Conservation (phyloP, 306 rosid species). For the Cicer arietinum region DNA sequence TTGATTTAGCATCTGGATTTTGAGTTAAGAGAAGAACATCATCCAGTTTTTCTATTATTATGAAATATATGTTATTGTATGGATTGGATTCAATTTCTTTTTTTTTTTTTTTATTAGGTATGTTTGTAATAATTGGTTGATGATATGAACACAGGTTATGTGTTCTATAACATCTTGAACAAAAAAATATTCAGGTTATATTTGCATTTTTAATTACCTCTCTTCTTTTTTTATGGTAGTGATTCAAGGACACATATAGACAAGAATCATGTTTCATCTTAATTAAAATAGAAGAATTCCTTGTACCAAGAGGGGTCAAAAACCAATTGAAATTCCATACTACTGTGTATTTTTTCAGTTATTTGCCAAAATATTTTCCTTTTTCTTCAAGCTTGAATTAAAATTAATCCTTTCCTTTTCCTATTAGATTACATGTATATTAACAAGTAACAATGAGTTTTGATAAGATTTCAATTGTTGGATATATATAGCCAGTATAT, state of each 20-base stretch:
- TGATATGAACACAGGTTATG: constrained; percentile 20
- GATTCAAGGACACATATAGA: too few species aligned
- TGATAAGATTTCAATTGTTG: too few species aligned
- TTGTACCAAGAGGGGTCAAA: too few species aligned
- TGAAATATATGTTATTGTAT: background rate
- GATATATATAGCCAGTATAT: too few species aligned
- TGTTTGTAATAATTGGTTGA: constrained; percentile 20
- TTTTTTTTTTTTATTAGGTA: background rate
- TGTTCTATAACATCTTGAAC: constrained; percentile 21
- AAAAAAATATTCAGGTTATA: background rate
- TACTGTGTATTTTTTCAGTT: too few species aligned
- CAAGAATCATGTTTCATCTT: background rate
- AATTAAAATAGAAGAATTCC: too few species aligned
- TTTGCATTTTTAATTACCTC: background rate
- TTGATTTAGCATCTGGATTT: constrained; percentile 36
- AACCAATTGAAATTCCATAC: too few species aligned
- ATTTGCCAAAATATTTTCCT: too few species aligned
- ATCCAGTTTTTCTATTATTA: background rate
- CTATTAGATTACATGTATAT: too few species aligned
- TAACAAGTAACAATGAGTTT: too few species aligned
- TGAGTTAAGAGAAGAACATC: background rate
- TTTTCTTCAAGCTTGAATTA: too few species aligned
- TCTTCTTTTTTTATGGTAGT: background rate
- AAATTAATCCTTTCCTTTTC: too few species aligned
- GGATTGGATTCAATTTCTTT: constrained; percentile 11